These are phyloP conservation scores for Neodidymelliopsis sp. DNA, from an alignment of 2,329 filamentous ascomycete genomes.

Conservation along the genomic window DNA sequence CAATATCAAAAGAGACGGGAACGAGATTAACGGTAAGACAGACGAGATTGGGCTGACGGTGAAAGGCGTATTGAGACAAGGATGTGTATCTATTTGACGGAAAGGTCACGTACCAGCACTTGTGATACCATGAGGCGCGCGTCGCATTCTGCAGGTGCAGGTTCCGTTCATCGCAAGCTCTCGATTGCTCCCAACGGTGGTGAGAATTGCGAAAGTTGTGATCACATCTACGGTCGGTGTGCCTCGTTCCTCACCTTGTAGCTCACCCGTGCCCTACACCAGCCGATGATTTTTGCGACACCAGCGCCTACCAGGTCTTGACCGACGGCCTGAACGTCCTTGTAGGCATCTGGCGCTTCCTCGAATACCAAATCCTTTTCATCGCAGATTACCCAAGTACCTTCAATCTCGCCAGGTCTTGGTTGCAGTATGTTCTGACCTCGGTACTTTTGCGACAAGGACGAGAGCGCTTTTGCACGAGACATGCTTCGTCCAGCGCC, in stretches of 20 bases:
- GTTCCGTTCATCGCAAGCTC: too few species aligned
- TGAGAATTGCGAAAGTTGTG: too few species aligned
- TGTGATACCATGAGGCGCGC: constrained; percentile 11
- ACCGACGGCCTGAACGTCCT: constrained; percentile 48
- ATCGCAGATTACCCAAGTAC: constrained; percentile 50
- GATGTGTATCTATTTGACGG: constrained; percentile 18
- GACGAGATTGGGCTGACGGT: constrained; percentile 12
- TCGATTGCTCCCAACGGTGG: too few species aligned
- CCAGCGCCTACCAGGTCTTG: constrained; percentile 46
- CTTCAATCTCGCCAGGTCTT: constrained; percentile 26
- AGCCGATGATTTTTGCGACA: constrained; percentile 42
- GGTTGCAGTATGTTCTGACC: constrained; percentile 39
- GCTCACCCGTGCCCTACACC: constrained; percentile 45
- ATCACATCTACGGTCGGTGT: constrained; percentile 18
- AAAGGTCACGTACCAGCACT: constrained; percentile 16
- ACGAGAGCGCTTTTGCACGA: constrained; percentile 44
- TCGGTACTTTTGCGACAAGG: constrained; percentile 45
- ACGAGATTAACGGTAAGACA: constrained; percentile 7
- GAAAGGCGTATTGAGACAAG: constrained; percentile 9
- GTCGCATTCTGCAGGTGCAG: constrained; percentile 8
- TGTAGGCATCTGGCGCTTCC: constrained; percentile 50
- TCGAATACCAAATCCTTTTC: constrained; percentile 50
- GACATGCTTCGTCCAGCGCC: constrained; percentile 50
- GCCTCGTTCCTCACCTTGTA: constrained; percentile 50
- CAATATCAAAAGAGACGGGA: constrained; percentile 4